Evolutionary conservation across 805 yeast species (phyloP).

Genomic region (Nakazawaea pomicola): DNA sequence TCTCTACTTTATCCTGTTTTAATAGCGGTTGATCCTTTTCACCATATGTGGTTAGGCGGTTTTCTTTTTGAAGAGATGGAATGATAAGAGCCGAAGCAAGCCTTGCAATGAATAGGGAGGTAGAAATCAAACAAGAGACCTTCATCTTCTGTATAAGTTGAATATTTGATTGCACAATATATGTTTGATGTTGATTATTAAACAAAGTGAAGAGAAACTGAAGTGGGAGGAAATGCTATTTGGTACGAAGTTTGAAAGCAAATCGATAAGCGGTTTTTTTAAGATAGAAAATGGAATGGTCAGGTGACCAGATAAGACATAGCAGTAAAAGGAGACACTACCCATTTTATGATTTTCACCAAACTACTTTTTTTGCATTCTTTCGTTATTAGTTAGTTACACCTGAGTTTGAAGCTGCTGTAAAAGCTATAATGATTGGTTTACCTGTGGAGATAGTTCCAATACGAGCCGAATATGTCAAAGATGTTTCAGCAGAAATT

Average conservation of each 20-base stretch:
- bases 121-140: conserved; percentile 18
- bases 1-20: not conserved
- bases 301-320: no score
- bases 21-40: conserved; percentile 7
- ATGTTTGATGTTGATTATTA: no score
- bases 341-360: no score
- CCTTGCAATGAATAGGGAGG: conserved; percentile 21
- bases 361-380: not conserved
- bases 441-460: conserved; percentile 1
- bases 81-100: conserved; percentile 52
- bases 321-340: no score
- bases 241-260: no score
- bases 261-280: no score
- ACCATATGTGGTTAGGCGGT: conserved; percentile 12
- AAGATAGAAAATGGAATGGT: no score
- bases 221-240: no score
- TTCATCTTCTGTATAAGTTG: conserved; percentile 15
- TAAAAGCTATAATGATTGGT: not conserved
- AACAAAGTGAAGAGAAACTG: no score
- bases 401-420: no score
- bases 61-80: conserved; percentile 32
- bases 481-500: not conserved
- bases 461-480: not conserved
- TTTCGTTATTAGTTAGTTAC: no score
- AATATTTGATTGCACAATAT: no score